Evolutionary conservation across 1,284 basidiomycete species (phyloP).

Genomic region (Melampsora larici-populina): DNA sequence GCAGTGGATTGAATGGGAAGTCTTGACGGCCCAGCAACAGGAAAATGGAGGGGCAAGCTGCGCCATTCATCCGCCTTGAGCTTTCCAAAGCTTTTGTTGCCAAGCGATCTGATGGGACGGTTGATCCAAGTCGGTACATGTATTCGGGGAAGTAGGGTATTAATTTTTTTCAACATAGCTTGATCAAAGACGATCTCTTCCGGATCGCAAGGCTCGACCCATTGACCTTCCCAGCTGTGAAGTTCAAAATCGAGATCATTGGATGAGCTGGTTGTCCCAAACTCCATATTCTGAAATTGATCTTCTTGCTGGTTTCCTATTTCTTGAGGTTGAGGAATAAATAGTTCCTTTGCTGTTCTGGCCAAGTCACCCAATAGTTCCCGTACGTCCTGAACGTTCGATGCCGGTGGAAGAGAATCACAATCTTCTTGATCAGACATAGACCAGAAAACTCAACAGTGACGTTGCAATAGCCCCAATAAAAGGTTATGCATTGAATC

Average conservation of each 20-base stretch:
- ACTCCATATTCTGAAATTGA: slow-evolving; percentile 3
- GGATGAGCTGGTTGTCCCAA: background rate
- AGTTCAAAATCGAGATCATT: slow-evolving; percentile 16
- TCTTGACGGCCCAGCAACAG: no score
- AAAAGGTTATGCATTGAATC: slow-evolving; percentile 37
- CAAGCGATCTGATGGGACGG: slow-evolving; percentile 21
- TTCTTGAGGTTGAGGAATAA: background rate
- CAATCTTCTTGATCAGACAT: slow-evolving; percentile 26
- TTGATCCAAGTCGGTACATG: slow-evolving; percentile 24
- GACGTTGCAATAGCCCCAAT: no score
- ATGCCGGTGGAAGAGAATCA: background rate
- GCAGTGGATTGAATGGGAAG: no score
- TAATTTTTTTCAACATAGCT: slow-evolving; percentile 10
- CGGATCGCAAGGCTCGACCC: background rate
- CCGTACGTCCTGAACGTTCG: background rate
- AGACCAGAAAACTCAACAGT: slow-evolving; percentile 7
- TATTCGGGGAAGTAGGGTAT: background rate
- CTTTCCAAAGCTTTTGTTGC: slow-evolving; percentile 13
- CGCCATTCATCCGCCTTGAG: slow-evolving; percentile 31
- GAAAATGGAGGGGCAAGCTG: no score
- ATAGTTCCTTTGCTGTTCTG: background rate
- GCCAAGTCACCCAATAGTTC: background rate
- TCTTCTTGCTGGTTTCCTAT: background rate
- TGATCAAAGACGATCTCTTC: slow-evolving; percentile 13
- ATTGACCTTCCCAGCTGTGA: slow-evolving; percentile 20